A percentile compares a stretch with the other conserved stretches of the same genome.
These are phyloP conservation scores for Kodamaea restingae DNA, from an alignment of 805 yeast genomes.

Conservation along the genomic window DNA sequence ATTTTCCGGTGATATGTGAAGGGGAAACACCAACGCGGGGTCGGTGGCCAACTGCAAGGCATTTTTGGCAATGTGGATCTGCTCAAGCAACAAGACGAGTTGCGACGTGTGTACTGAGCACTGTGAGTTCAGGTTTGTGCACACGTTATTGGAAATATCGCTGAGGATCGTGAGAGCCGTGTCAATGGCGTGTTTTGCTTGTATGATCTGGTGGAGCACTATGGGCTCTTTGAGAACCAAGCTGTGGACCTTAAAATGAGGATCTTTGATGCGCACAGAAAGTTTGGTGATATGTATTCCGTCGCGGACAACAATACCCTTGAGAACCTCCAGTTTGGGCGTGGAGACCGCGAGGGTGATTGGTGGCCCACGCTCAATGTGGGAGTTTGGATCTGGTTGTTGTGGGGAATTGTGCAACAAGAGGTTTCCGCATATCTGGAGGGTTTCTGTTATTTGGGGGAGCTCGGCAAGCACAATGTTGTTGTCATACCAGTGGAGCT, in stretches of 20 bases:
- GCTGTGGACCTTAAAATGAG: slow-evolving; percentile 30
- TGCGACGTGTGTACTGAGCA: neutral
- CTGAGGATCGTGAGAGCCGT: slow-evolving; percentile 18
- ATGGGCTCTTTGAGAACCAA: slow-evolving; percentile 29
- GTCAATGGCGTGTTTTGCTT: slow-evolving; percentile 35
- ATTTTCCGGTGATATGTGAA: slow-evolving; percentile 36
- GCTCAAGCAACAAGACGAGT: slow-evolving; percentile 12
- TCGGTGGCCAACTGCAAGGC: slow-evolving; percentile 47
- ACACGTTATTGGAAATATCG: neutral
- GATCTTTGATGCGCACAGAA: slow-evolving; percentile 41
- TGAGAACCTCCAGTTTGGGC: slow-evolving; percentile 50
- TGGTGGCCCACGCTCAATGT: slow-evolving; percentile 34
- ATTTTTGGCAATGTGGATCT: slow-evolving; percentile 22
- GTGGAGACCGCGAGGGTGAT: slow-evolving; percentile 58
- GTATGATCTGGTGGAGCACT: slow-evolving; percentile 43
- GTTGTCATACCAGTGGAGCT: slow-evolving; percentile 30
- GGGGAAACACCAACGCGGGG: slow-evolving; percentile 55
- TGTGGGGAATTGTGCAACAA: slow-evolving; percentile 35
- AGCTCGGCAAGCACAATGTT: slow-evolving; percentile 25
- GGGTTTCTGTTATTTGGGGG: slow-evolving; percentile 34
- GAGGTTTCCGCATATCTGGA: slow-evolving; percentile 34
- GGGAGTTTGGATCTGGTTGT: slow-evolving; percentile 24
- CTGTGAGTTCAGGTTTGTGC: neutral
- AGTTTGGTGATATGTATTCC: slow-evolving; percentile 51
- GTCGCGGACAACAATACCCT: slow-evolving; percentile 57